phyloP scores from a whole-genome alignment of 768 basidiomycete genomes.

The Lentinula edodes region DNA sequence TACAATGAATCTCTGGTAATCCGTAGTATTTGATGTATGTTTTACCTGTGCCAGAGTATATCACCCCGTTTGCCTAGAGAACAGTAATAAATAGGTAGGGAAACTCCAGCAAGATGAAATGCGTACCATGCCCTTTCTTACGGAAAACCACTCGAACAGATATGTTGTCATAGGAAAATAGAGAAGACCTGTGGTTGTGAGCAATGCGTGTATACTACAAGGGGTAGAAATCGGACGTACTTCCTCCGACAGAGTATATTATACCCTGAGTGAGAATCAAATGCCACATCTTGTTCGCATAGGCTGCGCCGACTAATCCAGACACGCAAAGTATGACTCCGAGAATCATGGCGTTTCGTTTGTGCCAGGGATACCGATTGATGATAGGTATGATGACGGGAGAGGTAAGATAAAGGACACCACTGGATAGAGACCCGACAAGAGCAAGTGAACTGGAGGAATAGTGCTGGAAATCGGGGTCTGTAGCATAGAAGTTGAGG shows the following conservation, averaged over 20 bases:
- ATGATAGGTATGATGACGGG: constrained; percentile 18
- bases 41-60: constrained; percentile 9
- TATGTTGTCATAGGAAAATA: constrained; percentile 9
- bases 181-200: constrained; percentile 1
- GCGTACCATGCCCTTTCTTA: constrained; percentile 6
- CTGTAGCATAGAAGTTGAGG: constrained; percentile 18
- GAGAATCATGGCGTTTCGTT: constrained; percentile 15
- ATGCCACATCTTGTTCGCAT: constrained; percentile 13
- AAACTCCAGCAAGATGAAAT: neutral
- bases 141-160: constrained; percentile 9
- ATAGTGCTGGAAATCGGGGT: constrained; percentile 13
- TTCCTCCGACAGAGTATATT: constrained; percentile 19
- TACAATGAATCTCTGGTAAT: neutral
- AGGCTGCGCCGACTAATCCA: constrained; percentile 22
- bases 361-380: constrained; percentile 17
- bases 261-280: constrained; percentile 19
- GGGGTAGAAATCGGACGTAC: constrained; percentile 8
- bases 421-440: constrained; percentile 21
- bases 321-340: constrained; percentile 17
- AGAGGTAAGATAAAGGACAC: constrained; percentile 20
- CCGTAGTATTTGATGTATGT: neutral
- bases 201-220: neutral
- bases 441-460: constrained; percentile 18
- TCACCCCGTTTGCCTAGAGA: constrained; percentile 7
- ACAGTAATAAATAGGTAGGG: no score